Base-by-base conservation (phyloP, 2,329 filamentous ascomycete species). In the Pseudogymnoascus sp. region DNA sequence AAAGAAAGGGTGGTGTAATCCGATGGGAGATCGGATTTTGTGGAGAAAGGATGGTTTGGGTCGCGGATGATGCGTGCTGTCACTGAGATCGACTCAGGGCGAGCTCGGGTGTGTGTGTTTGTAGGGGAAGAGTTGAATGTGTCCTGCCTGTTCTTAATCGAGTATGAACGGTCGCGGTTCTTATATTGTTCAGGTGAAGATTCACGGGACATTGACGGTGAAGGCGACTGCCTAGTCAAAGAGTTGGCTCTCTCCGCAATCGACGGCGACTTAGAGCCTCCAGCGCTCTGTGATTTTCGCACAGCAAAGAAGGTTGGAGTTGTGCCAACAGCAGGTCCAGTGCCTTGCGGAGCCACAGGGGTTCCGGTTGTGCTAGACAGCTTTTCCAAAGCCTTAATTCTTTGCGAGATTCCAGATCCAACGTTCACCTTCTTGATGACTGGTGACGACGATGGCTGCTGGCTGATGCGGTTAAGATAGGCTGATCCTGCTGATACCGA, bases 381-480 rank as follows among this genome's bases (percentile, higher is more conserved):
- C 74, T 91, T 92, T 72, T 96, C 90, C 61, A 99, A 79, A 5
- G 92, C 92, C 75, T 96, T 95, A 73, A 97, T 97, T 42, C 94
- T 88, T 73, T 93, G 91, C 2, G 93, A 95, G 64, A 99, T 97
- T 68, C 91, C 92, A 7, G 90, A 92, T 6, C 91, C 92, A 23
- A 97, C 84, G 69, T 90, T 94, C 67, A 87, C 82, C 73, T 92
- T 95, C 72, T 90, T 91, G 3, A 81, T 77, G 59, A 88, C 71
- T 60, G 81, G 80, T 12, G 82, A 75, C 11, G 82, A 75, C n/a
- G 75, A 60, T 41, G 68, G 72, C 30, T 78, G 75, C 67, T 84
- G 82, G 65, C 82, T 83, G 58, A 82, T 76, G 64, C 78, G 82
- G 67, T 83, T 81, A 62, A 84, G 68, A 67, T 79, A 84, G 11